Conservation (phyloP, 768 basidiomycete genomes). For the Leccinum subgranulosum region DNA sequence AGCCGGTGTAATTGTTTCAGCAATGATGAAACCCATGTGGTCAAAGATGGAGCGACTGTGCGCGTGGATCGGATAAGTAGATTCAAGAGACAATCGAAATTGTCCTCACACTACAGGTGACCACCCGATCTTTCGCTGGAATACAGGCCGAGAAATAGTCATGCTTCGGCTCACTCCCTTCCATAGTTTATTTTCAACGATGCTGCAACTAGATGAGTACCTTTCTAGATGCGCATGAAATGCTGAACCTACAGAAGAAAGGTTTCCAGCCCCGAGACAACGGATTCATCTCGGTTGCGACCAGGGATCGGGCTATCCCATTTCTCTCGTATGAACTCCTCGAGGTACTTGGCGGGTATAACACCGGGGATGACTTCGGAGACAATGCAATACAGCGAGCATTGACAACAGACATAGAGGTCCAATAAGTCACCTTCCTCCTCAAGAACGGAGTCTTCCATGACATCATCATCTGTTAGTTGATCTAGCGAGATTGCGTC, state of each 20-base stretch:
- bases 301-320: constrained; percentile 51
- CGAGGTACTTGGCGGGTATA: constrained; percentile 57
- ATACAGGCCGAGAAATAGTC: constrained; percentile 49
- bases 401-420: constrained; percentile 83
- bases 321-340: constrained; percentile 64
- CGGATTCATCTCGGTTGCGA: constrained; percentile 53
- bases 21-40: constrained; percentile 36
- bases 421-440: constrained; percentile 62
- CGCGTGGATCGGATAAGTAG: constrained; percentile 9
- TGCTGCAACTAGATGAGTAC: constrained; percentile 37
- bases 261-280: constrained; percentile 62
- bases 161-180: constrained; percentile 60
- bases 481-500: constrained; percentile 22
- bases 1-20: constrained; percentile 13
- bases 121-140: constrained; percentile 69
- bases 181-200: constrained; percentile 76
- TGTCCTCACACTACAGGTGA: constrained; percentile 50
- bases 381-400: constrained; percentile 68
- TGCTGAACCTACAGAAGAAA: constrained; percentile 54
- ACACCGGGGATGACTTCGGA: constrained; percentile 73
- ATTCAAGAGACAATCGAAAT: not conserved
- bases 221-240: not conserved
- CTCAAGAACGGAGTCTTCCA: constrained; percentile 28
- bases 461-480: constrained; percentile 28
- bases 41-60: constrained; percentile 42